phyloP scores from a whole-genome alignment of 106 monocot species.

The Gastrodia elata region DNA sequence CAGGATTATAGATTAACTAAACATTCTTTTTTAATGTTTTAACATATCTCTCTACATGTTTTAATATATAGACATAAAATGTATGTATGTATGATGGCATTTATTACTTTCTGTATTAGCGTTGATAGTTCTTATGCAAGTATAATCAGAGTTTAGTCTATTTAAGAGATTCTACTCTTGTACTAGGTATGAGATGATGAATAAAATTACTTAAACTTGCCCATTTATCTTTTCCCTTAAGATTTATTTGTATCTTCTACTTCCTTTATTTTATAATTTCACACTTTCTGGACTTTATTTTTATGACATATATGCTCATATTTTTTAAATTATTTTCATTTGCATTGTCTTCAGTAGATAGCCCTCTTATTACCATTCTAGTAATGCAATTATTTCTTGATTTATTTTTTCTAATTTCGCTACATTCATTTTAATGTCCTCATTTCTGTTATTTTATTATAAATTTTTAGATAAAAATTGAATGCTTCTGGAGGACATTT shows the following conservation, averaged over 20 bases:
- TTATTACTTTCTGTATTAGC: too few species aligned
- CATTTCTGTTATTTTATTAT: not conserved
- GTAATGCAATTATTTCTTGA: not conserved
- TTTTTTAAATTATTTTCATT: not conserved
- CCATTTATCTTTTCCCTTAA: too few species aligned
- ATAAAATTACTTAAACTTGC: too few species aligned
- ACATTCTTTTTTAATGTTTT: too few species aligned
- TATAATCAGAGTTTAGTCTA: too few species aligned
- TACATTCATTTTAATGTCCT: not conserved
- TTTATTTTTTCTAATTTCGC: not conserved
- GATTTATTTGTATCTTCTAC: not conserved
- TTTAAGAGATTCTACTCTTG: too few species aligned
- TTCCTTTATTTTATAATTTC: not conserved
- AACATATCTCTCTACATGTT: too few species aligned
- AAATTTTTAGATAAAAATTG: not conserved
- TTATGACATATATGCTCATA: not conserved
- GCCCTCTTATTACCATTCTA: not conserved
- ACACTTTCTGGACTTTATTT: not conserved
- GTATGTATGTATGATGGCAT: too few species aligned
- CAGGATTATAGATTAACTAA: too few species aligned
- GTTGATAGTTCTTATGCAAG: too few species aligned
- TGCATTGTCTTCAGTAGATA: not conserved
- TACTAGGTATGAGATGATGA: too few species aligned
- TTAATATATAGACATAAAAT: too few species aligned
- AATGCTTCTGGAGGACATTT: not conserved